phyloP scores from a whole-genome alignment of 2,329 filamentous ascomycete species.

The Dryadomyces quercivorus region DNA sequence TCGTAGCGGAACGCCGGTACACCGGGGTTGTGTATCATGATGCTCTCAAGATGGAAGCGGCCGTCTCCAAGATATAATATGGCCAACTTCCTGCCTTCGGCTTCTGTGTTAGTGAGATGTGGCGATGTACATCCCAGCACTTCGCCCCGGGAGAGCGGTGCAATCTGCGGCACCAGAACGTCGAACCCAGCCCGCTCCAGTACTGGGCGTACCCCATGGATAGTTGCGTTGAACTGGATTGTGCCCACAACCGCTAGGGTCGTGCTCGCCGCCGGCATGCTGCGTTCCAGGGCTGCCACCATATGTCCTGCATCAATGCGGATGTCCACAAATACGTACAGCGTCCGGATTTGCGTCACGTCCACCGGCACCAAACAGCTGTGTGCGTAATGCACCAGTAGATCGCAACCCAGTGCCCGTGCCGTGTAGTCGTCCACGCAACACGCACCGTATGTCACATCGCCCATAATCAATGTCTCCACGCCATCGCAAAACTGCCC shows the following conservation, averaged over 20 bases:
- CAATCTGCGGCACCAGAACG: conserved; percentile 82
- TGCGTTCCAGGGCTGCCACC: conserved; percentile 73
- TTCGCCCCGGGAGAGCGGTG: conserved; percentile 85
- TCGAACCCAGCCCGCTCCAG: conserved; percentile 77
- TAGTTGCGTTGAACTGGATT: conserved; percentile 96
- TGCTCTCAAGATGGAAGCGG: conserved; percentile 90
- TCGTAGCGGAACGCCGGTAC: conserved; percentile 94
- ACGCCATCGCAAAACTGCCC: conserved; percentile 86
- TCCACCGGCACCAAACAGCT: conserved; percentile 93
- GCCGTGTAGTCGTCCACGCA: conserved; percentile 99
- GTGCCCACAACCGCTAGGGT: conserved; percentile 89
- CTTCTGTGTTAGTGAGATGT: conserved; percentile 19
- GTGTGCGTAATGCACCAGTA: conserved; percentile 94
- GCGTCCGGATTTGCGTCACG: conserved; percentile 89
- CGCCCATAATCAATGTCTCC: conserved; percentile 95
- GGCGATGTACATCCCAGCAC: conserved; percentile 97
- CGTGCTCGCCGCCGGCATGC: conserved; percentile 64
- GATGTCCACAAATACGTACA: conserved; percentile 98
- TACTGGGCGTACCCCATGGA: conserved; percentile 69
- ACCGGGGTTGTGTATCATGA: conserved; percentile 95
- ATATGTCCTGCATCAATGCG: conserved; percentile 87
- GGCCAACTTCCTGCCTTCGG: conserved; percentile 46
- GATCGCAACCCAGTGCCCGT: conserved; percentile 80
- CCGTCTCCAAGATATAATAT: conserved; percentile 87
- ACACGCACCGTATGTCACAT: conserved; percentile 96